A percentile compares a stretch with the other conserved stretches of the same genome.
Evolutionary conservation across 257 asterid species (phyloP).

Genomic region (Leonotis leonurus): DNA sequence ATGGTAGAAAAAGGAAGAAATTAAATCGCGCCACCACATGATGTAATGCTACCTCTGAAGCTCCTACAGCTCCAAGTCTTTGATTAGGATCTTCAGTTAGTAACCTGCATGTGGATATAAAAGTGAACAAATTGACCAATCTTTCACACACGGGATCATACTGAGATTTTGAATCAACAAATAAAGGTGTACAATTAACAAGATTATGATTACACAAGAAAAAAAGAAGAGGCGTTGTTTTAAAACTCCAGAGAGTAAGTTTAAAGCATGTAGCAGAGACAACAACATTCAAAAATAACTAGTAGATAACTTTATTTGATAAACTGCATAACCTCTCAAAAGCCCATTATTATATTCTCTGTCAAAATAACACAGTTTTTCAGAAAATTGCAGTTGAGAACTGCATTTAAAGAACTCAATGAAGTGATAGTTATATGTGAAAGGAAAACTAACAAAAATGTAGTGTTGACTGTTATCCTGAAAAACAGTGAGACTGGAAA

Average conservation of each 20-base stretch:
- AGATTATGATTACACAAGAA: neutral
- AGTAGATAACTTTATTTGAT: neutral
- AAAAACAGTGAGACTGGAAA: neutral
- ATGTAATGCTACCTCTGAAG: constrained; percentile 55
- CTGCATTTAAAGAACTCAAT: too few species aligned
- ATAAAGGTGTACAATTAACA: neutral
- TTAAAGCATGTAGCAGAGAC: neutral
- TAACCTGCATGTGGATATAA: constrained; percentile 50
- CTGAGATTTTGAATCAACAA: neutral
- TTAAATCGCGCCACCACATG: neutral
- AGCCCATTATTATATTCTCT: too few species aligned
- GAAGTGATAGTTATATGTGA: neutral
- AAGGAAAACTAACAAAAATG: neutral
- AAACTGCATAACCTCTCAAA: too few species aligned
- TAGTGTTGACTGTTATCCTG: neutral
- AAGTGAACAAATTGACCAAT: neutral
- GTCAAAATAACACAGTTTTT: neutral
- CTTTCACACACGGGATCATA: too few species aligned
- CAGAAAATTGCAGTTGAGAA: too few species aligned
- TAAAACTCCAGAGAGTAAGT: too few species aligned
- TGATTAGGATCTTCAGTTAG: constrained; percentile 92
- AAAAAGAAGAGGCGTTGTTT: neutral
- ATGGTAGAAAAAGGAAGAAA: neutral
- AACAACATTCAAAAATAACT: neutral
- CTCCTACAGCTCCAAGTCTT: constrained; percentile 95